Base-by-base conservation (phyloP, 306 rosid genomes). In the Gastrolobium bilobum region DNA sequence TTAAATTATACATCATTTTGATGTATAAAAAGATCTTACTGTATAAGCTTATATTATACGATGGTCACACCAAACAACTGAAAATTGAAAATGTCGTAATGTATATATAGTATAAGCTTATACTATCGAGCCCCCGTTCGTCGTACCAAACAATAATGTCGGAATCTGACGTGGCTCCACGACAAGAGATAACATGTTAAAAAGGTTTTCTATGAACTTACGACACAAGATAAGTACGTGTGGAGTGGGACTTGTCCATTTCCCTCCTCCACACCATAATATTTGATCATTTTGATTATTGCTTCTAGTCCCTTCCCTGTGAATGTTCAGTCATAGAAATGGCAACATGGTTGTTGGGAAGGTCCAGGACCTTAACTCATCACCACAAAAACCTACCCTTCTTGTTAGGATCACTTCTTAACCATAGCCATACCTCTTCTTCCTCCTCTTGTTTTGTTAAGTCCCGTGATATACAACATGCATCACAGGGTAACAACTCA, bases 311-410 rank as follows among this genome's bases (percentile, higher is more conserved):
- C 29, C 68, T 31, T 71, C 68, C 0, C 35, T 64, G 34, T 38
- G 46, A 59, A 31, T 30, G 14, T 35, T 20, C 5, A 4, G 0
- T 59, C 65, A 8, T 47, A 39, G 30, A 39, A 78, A 83, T 83
- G 85, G 85, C 85, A 11, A 3, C 56, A 0, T 61, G 38, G 44
- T 37, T 68, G 1, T 59, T 73, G 14, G n/a, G 44, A 75, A 81
- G 76, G 35, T 68, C 86, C 38, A 84, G 66, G 20, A 47, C 31
- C 65, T 10, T 68, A 4, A 20, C 29, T 43, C 83, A 67, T 30
- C 50, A 13, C 13, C 14, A n/a, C 65, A 74, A 35, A 62, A 63
- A 10, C 15, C 53, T 62, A 1, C 10, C 62, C n/a, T 61, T 6
- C 7, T 72, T 10, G 0, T 42, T 76, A 3, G 75, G 60, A 51